A percentile compares a stretch with the other conserved stretches of the same genome.
Conservation (phyloP, 306 rosid genomes). For the Quercus alba region DNA sequence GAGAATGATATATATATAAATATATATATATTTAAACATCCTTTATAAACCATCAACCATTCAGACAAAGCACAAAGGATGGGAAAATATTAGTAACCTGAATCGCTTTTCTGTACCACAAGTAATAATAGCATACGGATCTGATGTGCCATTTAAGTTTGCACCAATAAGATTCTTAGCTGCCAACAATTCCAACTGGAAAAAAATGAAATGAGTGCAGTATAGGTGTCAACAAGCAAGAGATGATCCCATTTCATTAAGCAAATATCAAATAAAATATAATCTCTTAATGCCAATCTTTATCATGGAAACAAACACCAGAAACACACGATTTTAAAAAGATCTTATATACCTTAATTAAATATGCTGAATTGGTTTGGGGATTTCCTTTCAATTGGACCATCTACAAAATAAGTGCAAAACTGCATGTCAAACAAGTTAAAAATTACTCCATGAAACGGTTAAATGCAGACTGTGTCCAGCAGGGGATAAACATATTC, state of each 20-base stretch:
- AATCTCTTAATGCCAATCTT: conserved; percentile 5
- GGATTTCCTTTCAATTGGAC: conserved; percentile 56
- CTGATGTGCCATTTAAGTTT: conserved; percentile 94
- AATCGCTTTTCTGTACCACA: conserved; percentile 90
- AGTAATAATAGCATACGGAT: conserved; percentile 91
- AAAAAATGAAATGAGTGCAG: conserved; percentile 9
- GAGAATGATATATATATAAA: neutral
- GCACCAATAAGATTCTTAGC: conserved; percentile 95
- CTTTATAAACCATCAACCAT: neutral
- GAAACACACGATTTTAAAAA: conserved; percentile 15
- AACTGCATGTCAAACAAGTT: conserved; percentile 84
- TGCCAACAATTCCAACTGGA: conserved; percentile 93
- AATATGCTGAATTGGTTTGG: conserved; percentile 58
- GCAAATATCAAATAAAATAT: neutral
- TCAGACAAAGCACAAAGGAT: neutral
- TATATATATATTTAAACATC: neutral
- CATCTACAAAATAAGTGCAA: conserved; percentile 86
- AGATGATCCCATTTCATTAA: conserved; percentile 6
- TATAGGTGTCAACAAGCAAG: conserved; percentile 10
- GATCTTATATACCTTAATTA: conserved; percentile 66
- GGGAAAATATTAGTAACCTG: conserved; percentile 48
- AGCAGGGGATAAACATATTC: neutral
- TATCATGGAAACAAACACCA: neutral
- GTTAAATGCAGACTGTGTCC: conserved; percentile 3
- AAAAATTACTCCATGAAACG: conserved; percentile 48